These are phyloP conservation scores for Dothideomycetes sp. DNA, from an alignment of 2,329 filamentous ascomycete species.

Conservation along the genomic window DNA sequence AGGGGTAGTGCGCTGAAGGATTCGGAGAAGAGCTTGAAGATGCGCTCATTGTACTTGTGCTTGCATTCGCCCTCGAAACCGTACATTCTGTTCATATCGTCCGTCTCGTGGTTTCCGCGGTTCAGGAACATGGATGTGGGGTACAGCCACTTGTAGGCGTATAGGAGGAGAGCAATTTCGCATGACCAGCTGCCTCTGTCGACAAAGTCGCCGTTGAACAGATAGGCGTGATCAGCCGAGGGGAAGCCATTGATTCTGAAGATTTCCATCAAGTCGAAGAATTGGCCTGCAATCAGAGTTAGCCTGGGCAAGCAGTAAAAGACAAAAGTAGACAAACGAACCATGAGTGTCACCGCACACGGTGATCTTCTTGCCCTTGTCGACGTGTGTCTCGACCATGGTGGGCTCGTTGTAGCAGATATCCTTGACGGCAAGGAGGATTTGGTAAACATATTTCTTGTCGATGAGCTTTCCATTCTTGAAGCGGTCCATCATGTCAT, in stretches of 20 bases:
- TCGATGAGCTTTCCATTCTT: conserved; percentile 92
- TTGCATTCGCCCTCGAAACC: conserved; percentile 98
- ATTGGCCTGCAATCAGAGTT: conserved; percentile 71
- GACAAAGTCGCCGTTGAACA: conserved; percentile 98
- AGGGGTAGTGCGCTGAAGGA: conserved; percentile 91
- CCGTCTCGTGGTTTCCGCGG: conserved; percentile 95
- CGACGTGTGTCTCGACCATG: conserved; percentile 88
- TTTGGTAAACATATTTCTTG: conserved; percentile 96
- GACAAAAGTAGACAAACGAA: neutral
- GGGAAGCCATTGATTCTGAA: conserved; percentile 86
- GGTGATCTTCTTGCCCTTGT: conserved; percentile 69
- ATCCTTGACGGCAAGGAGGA: conserved; percentile 80
- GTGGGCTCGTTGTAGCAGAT: conserved; percentile 87
- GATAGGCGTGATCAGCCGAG: conserved; percentile 76
- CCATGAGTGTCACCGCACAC: conserved; percentile 97
- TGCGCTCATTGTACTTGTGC: conserved; percentile 91
- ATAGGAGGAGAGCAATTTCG: conserved; percentile 89
- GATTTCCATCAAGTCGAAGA: conserved; percentile 92
- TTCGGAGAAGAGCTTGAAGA: conserved; percentile 97
- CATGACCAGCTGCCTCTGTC: conserved; percentile 96
- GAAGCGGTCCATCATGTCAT: conserved; percentile 95
- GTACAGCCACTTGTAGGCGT: conserved; percentile 93
- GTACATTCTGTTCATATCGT: conserved; percentile 98
- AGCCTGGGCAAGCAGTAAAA: neutral
- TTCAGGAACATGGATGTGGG: conserved; percentile 84